These are phyloP conservation scores for Penicillium sp. DNA, from an alignment of 2,329 filamentous ascomycete species.

Conservation along the genomic window DNA sequence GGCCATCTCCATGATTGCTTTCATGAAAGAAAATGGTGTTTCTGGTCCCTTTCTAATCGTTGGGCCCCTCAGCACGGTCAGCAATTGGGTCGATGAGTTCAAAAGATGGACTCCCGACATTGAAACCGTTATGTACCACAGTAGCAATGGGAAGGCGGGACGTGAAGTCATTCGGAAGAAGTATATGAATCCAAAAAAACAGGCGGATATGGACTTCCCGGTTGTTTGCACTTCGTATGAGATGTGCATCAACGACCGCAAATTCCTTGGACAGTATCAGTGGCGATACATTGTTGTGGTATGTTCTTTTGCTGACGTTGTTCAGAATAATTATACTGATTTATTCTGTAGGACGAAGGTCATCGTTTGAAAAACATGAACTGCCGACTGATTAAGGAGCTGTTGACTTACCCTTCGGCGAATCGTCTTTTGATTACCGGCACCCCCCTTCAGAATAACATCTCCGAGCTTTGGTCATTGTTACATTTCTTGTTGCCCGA, in stretches of 20 bases:
- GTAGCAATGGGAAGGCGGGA: slow-evolving; percentile 71
- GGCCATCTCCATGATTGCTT: slow-evolving; percentile 81
- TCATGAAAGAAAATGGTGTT: slow-evolving; percentile 80
- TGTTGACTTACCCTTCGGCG: slow-evolving; percentile 84
- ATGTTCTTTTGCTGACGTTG: slow-evolving; percentile 16
- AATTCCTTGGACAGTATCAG: slow-evolving; percentile 75
- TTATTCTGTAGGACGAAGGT: slow-evolving; percentile 70
- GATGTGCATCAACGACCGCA: slow-evolving; percentile 88
- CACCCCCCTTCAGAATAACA: slow-evolving; percentile 91
- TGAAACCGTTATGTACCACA: slow-evolving; percentile 88
- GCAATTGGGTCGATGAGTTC: slow-evolving; percentile 96
- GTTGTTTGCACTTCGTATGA: slow-evolving; percentile 95
- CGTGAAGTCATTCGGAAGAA: slow-evolving; percentile 73
- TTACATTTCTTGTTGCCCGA: slow-evolving; percentile 90
- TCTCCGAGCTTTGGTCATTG: slow-evolving; percentile 91
- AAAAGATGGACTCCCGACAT: slow-evolving; percentile 85
- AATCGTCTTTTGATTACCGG: slow-evolving; percentile 92
- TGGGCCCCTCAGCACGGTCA: slow-evolving; percentile 84
- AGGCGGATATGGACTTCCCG: slow-evolving; percentile 73
- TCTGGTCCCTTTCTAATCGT: slow-evolving; percentile 91
- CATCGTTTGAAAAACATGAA: slow-evolving; percentile 98
- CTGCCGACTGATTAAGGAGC: slow-evolving; percentile 82
- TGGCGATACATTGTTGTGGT: slow-evolving; percentile 98
- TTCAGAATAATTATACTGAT: slow-evolving; percentile 12
- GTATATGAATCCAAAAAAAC: slow-evolving; percentile 65